A percentile compares a stretch with the other conserved stretches of the same genome.
Conservation (phyloP, 768 basidiomycete genomes). For the Boletus barrowsii region DNA sequence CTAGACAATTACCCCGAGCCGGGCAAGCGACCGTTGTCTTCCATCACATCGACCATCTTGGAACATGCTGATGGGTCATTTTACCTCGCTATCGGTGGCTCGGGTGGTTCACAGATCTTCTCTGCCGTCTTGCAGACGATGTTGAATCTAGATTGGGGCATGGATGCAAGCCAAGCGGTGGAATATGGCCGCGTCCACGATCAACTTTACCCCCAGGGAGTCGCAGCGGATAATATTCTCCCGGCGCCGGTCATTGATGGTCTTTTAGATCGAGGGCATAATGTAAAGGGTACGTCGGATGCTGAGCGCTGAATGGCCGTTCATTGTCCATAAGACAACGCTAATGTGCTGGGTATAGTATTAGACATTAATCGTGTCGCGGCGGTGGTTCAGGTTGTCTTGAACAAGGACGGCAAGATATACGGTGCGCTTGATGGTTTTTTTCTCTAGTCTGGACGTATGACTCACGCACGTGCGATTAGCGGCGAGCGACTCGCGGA, state of each 20-base stretch:
- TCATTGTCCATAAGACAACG: background rate
- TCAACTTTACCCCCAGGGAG: slow-evolving; percentile 67
- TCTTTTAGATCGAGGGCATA: slow-evolving; percentile 65
- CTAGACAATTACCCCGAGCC: slow-evolving; percentile 86
- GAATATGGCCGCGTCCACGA: slow-evolving; percentile 84
- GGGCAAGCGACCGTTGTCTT: slow-evolving; percentile 88
- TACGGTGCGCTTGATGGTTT: slow-evolving; percentile 50
- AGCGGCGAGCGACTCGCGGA: slow-evolving; percentile 91
- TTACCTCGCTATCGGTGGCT: slow-evolving; percentile 73
- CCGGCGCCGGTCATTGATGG: slow-evolving; percentile 53
- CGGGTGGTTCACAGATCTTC: slow-evolving; percentile 88
- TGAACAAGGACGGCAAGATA: slow-evolving; percentile 48
- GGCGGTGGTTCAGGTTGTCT: slow-evolving; percentile 71
- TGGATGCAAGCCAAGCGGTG: slow-evolving; percentile 77
- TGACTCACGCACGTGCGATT: background rate
- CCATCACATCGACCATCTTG: slow-evolving; percentile 76
- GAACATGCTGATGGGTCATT: slow-evolving; percentile 74
- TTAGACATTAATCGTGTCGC: slow-evolving; percentile 68
- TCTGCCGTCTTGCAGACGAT: slow-evolving; percentile 75
- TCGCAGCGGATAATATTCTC: slow-evolving; percentile 64
- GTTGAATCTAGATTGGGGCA: slow-evolving; percentile 71
- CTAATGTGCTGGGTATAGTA: slow-evolving; percentile 36
- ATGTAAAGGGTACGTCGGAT: slow-evolving; percentile 52
- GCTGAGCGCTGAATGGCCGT: background rate
- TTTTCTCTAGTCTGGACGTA: background rate